A percentile compares a stretch with the other conserved stretches of the same genome.
phyloP scores from a whole-genome alignment of 805 yeast species.

The Candida caryicola region DNA sequence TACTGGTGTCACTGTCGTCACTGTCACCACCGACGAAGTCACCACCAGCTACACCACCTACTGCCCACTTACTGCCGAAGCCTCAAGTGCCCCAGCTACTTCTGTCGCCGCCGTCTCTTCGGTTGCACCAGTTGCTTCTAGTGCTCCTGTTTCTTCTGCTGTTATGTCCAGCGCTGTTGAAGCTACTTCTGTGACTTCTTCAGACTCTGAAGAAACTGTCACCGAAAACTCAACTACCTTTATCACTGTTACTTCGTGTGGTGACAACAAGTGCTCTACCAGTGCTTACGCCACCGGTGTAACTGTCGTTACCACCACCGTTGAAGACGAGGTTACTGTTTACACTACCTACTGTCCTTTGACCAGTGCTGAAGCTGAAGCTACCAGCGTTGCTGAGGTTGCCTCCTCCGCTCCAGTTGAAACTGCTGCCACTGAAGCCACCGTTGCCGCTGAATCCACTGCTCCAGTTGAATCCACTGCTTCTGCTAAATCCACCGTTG shows the following conservation, averaged over 20 bases:
- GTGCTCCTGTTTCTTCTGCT: conserved; percentile 5
- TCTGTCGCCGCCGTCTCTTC: not conserved
- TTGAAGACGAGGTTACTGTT: conserved; percentile 8
- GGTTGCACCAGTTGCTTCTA: not conserved
- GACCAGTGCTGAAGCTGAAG: conserved; percentile 7
- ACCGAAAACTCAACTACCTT: conserved; percentile 19
- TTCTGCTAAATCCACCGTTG: conserved; percentile 9
- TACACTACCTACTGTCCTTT: conserved; percentile 17
- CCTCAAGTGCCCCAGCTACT: not conserved
- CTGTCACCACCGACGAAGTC: conserved; percentile 8
- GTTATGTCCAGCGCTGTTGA: not conserved
- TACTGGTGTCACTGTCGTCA: conserved; percentile 10
- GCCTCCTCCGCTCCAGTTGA: conserved; percentile 15
- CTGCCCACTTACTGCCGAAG: conserved; percentile 14
- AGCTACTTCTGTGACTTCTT: not conserved
- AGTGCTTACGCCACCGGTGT: conserved; percentile 34
- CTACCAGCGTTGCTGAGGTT: conserved; percentile 4
- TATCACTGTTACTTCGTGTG: conserved; percentile 39
- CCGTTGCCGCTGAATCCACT: conserved; percentile 11
- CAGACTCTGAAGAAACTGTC: not conserved
- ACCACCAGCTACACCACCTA: conserved; percentile 15
- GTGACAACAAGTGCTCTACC: conserved; percentile 27
- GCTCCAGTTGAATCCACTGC: conserved; percentile 11
- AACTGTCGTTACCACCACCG: conserved; percentile 20
- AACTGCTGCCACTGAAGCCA: conserved; percentile 15